phyloP scores from a whole-genome alignment of 2,329 filamentous ascomycete species.

The Diaporthe amygdali region DNA sequence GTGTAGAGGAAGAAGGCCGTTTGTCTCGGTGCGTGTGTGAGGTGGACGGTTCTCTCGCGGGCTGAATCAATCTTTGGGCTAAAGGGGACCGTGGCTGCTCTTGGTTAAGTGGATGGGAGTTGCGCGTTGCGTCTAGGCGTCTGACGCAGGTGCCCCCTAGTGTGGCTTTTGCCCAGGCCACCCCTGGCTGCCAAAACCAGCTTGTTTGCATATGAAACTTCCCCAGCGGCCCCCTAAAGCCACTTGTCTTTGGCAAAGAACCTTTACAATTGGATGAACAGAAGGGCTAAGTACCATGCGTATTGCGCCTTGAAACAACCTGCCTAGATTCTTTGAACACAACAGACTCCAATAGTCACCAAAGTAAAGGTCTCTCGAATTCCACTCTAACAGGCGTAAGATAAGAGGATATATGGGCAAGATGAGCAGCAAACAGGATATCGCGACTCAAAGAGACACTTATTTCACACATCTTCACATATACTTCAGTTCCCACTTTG shows the following conservation, averaged over 20 bases:
- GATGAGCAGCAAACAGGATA: background rate
- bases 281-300: background rate
- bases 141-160: conserved; percentile 8
- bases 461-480: background rate
- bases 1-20: background rate
- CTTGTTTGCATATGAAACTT: conserved; percentile 14
- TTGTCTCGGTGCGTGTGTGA: background rate
- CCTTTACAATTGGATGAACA: background rate
- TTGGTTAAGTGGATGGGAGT: background rate
- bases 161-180: conserved; percentile 10
- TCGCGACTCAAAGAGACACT: background rate
- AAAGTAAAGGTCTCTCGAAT: background rate
- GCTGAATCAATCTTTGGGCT: background rate
- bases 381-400: too few relatives aligned
- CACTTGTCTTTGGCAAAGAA: background rate
- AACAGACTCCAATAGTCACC: background rate
- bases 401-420: background rate
- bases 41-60: background rate
- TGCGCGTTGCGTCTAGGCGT: background rate
- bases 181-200: conserved; percentile 15
- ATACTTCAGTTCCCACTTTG: background rate
- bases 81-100: background rate
- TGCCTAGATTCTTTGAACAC: background rate
- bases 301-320: background rate
- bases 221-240: background rate